phyloP scores from a whole-genome alignment of 176 grass and related monocot species.

The Hsuehochloa calcarea region DNA sequence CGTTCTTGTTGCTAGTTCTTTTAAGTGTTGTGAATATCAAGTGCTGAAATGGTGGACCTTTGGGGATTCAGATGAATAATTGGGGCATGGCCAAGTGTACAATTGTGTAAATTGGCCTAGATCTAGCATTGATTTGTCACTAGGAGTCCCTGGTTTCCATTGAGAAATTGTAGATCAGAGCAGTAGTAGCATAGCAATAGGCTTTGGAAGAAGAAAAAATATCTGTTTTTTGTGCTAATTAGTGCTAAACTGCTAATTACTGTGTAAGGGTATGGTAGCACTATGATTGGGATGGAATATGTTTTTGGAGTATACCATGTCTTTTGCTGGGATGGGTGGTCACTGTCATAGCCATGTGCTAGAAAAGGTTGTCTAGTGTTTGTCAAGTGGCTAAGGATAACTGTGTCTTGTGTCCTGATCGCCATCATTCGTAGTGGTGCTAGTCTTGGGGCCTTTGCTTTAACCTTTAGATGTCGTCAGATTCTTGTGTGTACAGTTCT shows the following conservation, averaged over 20 bases:
- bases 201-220: neutral
- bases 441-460: conserved; percentile 39
- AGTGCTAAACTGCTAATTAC: neutral
- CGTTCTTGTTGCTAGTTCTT: neutral
- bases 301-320: conserved; percentile 22
- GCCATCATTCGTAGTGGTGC: conserved; percentile 34
- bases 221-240: neutral
- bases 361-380: conserved; percentile 34
- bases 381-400: conserved; percentile 38
- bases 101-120: neutral
- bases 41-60: neutral
- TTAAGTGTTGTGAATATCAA: neutral
- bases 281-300: conserved; percentile 35
- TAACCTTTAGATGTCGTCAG: conserved; percentile 35
- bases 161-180: neutral
- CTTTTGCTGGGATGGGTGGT: conserved; percentile 32
- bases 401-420: conserved; percentile 37
- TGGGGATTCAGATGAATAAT: neutral
- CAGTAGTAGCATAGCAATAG: neutral
- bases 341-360: conserved; percentile 47
- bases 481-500: conserved; percentile 34
- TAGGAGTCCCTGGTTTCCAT: neutral
- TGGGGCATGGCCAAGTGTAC: neutral
- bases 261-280: conserved; percentile 7
- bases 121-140: conserved; percentile 24